Evolutionary conservation across 83 land plant species (phyloP).

Genomic region (Isoetes engelmannii): DNA sequence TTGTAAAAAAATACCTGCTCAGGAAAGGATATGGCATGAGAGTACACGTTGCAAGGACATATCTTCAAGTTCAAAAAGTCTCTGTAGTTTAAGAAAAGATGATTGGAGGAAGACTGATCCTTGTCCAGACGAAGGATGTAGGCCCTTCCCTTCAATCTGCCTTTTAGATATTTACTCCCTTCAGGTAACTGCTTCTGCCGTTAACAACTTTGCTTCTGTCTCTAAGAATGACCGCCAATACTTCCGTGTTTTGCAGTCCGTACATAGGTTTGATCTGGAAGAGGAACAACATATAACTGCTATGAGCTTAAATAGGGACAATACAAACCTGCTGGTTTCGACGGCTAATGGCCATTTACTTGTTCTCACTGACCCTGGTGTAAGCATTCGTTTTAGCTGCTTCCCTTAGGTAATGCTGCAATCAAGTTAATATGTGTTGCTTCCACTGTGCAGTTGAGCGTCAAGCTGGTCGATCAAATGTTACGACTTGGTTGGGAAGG

Average conservation of each 20-base stretch:
- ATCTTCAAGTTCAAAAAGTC: too few species aligned
- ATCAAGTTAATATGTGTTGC: background rate
- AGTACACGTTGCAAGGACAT: too few species aligned
- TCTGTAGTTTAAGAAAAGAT: too few species aligned
- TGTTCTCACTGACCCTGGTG: slow-evolving; percentile 89
- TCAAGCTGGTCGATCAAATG: slow-evolving; percentile 99
- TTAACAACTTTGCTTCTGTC: background rate
- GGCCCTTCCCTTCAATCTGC: slow-evolving; percentile 25
- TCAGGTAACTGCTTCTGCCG: slow-evolving; percentile 37
- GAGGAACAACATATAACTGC: slow-evolving; percentile 86
- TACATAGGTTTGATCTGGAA: slow-evolving; percentile 54
- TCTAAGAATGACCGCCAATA: background rate
- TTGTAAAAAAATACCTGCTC: slow-evolving; percentile 16
- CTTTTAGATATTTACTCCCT: slow-evolving; percentile 67
- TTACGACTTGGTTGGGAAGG: slow-evolving; percentile 98
- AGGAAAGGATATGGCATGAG: slow-evolving; percentile 14
- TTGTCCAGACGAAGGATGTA: slow-evolving; percentile 4
- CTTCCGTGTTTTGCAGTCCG: slow-evolving; percentile 45
- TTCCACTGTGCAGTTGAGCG: slow-evolving; percentile 64
- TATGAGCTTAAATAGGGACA: slow-evolving; percentile 71
- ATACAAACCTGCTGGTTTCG: slow-evolving; percentile 86
- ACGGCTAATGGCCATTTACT: slow-evolving; percentile 78
- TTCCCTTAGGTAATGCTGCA: background rate
- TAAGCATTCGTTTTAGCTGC: slow-evolving; percentile 31
- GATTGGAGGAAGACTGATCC: background rate